Percentiles rank a stretch among this genome's conserved stretches.
These are phyloP conservation scores for Nosema granulosis DNA, from an alignment of 371 early-diverging fungal species.

Conservation along the genomic window DNA sequence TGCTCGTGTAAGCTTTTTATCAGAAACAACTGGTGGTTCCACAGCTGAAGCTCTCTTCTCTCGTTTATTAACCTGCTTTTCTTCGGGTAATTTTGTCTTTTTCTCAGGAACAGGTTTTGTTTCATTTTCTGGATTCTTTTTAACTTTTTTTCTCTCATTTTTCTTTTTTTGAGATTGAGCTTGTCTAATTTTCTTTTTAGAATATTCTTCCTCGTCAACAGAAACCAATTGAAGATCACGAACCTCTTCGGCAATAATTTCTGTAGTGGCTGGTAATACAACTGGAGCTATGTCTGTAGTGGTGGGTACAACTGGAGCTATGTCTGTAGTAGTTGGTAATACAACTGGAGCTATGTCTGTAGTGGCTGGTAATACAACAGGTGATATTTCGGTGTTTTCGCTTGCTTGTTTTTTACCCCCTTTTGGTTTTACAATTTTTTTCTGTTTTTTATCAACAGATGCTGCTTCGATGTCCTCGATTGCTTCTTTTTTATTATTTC, in stretches of 20 bases:
- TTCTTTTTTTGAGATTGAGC: not conserved
- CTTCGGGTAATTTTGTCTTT: not conserved
- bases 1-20: constrained; percentile 9
- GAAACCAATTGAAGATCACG: not conserved
- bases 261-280: no score
- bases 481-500: not conserved
- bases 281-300: no score
- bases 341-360: no score
- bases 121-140: not conserved
- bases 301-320: no score
- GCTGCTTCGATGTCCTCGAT: not conserved
- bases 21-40: not conserved
- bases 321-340: no score
- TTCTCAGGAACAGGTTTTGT: not conserved
- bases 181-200: constrained; percentile 27
- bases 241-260: not conserved
- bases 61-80: not conserved
- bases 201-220: constrained; percentile 7
- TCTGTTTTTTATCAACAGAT: no score
- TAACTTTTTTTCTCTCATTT: not conserved
- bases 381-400: no score
- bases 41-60: not conserved
- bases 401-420: no score
- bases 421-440: no score
- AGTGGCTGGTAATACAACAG: no score